phyloP scores from a whole-genome alignment of 169 alveolate genomes.

The Plasmodium vivax region DNA sequence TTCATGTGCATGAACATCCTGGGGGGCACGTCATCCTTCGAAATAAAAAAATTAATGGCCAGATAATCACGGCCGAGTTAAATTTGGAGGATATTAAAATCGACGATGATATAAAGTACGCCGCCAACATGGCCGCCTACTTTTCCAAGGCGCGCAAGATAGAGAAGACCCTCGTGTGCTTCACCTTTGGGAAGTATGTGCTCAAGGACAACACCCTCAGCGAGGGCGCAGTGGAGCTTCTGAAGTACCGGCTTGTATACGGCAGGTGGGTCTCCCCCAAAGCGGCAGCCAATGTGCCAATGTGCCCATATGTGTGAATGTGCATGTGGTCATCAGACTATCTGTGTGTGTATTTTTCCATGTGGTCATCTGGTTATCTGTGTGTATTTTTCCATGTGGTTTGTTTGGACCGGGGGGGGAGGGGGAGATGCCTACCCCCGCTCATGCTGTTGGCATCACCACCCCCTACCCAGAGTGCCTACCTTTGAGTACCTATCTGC shows the following conservation, averaged over 20 bases:
- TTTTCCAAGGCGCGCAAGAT: constrained; percentile 77
- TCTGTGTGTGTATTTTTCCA: background rate
- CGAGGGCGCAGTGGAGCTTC: constrained; percentile 82
- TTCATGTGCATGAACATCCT: constrained; percentile 84
- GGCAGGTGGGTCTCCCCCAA: constrained; percentile 72
- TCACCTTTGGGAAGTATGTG: constrained; percentile 80
- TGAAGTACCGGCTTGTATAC: constrained; percentile 67
- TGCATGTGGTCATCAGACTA: background rate
- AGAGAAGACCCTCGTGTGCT: constrained; percentile 74
- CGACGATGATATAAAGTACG: constrained; percentile 79
- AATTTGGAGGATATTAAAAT: constrained; percentile 34
- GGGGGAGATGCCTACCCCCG: too few species aligned
- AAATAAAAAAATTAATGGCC: constrained; percentile 65
- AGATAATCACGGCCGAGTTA: constrained; percentile 57
- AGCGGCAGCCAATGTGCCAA: background rate
- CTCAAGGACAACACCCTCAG: constrained; percentile 72
- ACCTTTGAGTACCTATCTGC: background rate
- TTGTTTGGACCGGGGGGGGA: too few species aligned
- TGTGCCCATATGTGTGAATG: background rate
- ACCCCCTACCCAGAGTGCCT: background rate
- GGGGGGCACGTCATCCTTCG: constrained; percentile 84
- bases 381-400: too few species aligned
- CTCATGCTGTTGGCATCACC: background rate
- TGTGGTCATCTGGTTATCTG: too few species aligned
- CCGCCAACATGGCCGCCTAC: constrained; percentile 85